Conservation (phyloP, 2,329 filamentous ascomycete species). For the Colletotrichum abscissum region DNA sequence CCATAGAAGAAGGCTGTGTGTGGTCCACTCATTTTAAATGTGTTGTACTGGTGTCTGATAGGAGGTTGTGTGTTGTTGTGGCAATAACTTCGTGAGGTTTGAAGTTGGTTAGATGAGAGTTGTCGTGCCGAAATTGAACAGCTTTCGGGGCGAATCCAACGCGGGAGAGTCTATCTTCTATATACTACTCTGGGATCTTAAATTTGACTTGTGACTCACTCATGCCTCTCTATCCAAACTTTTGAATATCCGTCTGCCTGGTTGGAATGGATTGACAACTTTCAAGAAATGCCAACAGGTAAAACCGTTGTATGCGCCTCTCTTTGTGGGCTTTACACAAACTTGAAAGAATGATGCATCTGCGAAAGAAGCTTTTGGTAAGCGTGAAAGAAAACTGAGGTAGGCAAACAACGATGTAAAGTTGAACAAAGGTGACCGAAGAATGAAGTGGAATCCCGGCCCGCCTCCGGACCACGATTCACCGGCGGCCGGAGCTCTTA, state of each 20-base stretch:
- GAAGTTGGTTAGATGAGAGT: not conserved
- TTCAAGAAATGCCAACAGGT: not conserved
- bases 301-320: not conserved
- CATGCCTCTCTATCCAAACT: not conserved
- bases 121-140: rapidly evolving
- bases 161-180: not conserved
- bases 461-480: constrained; percentile 20
- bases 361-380: not conserved
- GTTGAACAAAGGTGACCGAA: constrained; percentile 1
- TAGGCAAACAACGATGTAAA: not conserved
- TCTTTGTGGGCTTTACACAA: not conserved
- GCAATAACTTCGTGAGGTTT: not conserved
- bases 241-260: not conserved
- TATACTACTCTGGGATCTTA: not conserved
- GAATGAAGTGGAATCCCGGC: constrained; percentile 27
- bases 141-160: not conserved
- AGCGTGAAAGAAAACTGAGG: not conserved
- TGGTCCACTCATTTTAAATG: constrained; percentile 52
- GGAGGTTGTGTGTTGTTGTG: not conserved
- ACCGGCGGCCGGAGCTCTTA: constrained; percentile 22
- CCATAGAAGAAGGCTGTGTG: constrained; percentile 69
- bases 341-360: not conserved
- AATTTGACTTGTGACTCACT: not conserved
- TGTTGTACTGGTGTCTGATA: not conserved
- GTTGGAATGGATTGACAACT: not conserved